Evolutionary conservation across 352 stramenopile species (phyloP).

Genomic region (Phytophthora rubi): DNA sequence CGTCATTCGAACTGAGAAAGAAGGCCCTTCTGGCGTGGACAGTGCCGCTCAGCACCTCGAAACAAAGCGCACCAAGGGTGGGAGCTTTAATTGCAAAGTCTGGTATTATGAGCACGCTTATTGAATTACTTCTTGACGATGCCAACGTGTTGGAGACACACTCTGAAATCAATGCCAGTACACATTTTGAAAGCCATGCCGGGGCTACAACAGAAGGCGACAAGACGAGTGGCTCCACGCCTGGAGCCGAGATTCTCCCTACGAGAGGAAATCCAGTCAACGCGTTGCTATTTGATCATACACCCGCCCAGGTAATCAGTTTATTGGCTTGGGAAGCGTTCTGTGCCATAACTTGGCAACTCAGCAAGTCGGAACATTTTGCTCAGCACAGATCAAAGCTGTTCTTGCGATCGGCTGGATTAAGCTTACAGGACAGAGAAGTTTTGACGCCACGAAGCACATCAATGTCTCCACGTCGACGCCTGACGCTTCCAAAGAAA

Average conservation of each 20-base stretch:
- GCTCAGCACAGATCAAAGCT: slow-evolving; percentile 10
- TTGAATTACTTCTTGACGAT: slow-evolving; percentile 39
- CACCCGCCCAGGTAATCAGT: slow-evolving; percentile 29
- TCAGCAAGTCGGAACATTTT: slow-evolving; percentile 35
- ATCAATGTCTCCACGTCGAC: slow-evolving; percentile 54
- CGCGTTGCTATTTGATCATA: slow-evolving; percentile 34
- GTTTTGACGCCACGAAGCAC: slow-evolving; percentile 23
- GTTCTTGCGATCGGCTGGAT: slow-evolving; percentile 20
- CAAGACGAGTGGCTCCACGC: background rate
- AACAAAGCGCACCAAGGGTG: background rate
- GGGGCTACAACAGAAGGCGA: background rate
- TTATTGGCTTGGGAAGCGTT: slow-evolving; percentile 46
- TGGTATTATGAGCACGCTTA: slow-evolving; percentile 31
- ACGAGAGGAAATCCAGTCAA: slow-evolving; percentile 10
- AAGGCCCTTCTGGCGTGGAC: slow-evolving; percentile 54
- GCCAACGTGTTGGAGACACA: slow-evolving; percentile 26
- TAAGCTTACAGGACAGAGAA: slow-evolving; percentile 29
- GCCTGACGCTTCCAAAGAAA: slow-evolving; percentile 54
- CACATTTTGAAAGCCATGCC: background rate
- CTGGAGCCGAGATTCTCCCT: background rate
- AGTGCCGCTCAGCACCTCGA: slow-evolving; percentile 23
- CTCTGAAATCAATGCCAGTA: slow-evolving; percentile 14
- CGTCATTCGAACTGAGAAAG: slow-evolving; percentile 48
- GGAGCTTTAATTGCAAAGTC: slow-evolving; percentile 38
- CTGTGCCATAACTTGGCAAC: slow-evolving; percentile 39